Evolutionary conservation across 306 rosid genomes (phyloP).

Genomic region (Vachellia collinsii): DNA sequence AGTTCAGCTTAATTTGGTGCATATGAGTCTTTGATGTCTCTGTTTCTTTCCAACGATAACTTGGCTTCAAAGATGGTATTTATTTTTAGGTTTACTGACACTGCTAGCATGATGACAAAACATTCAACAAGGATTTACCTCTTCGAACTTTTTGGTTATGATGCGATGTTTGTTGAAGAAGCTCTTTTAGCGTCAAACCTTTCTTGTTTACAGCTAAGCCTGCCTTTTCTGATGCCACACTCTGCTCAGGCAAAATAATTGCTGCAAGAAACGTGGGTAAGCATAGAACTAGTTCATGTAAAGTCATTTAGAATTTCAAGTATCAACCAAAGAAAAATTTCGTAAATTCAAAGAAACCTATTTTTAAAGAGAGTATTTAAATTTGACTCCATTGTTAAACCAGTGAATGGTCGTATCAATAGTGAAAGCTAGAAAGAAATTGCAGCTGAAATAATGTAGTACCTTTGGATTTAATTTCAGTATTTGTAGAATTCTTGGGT

Average conservation of each 20-base stretch:
- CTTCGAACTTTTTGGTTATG: constrained; percentile 81
- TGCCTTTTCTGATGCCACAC: constrained; percentile 77
- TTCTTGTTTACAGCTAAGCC: constrained; percentile 87
- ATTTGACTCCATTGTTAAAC: background rate
- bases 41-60: background rate
- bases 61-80: constrained; percentile 5
- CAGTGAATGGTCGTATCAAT: background rate
- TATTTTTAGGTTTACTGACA: background rate
- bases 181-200: constrained; percentile 89
- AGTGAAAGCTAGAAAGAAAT: constrained; percentile 1
- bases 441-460: background rate
- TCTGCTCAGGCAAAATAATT: constrained; percentile 89
- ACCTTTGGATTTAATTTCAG: constrained; percentile 89
- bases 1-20: background rate
- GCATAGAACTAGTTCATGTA: constrained; percentile 8
- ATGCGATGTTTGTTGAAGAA: constrained; percentile 90
- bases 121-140: constrained; percentile 54
- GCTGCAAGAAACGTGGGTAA: constrained; percentile 54
- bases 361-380: background rate
- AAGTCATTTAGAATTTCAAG: constrained; percentile 6
- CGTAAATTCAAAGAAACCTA: background rate
- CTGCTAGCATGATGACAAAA: background rate
- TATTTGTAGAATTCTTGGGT: no score
- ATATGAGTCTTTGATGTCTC: background rate
- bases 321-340: background rate